Evolutionary conservation across 768 basidiomycete species (phyloP), one percentile per base, ranked within the genome.

Genomic region (Psilocybe azurescens): DNA sequence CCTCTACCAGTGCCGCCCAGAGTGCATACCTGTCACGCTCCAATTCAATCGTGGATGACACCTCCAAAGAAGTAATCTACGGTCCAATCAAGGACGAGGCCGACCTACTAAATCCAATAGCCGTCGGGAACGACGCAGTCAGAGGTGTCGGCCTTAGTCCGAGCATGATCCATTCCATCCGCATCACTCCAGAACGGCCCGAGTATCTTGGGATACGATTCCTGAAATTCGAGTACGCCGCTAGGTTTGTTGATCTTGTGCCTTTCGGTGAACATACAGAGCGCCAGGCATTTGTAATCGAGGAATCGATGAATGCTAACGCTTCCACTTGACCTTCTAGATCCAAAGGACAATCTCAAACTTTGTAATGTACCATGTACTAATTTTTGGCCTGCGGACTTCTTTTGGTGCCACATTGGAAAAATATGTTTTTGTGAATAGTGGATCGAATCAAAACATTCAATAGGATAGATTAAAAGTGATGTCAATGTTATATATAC

Each of bases 211-310:
- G 16, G 2, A 53, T 62, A 6, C 46, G 32, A 11, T 65, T 65
- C 49, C 53, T 29, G 24, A 62, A 62, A 46, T 6, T 28, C 13
- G 65, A 65, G 14, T 38, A 59, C 33, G 65, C 65, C 8, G 9
- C 24, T 0, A 59, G 44, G 32, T 65, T 65, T 30, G 55, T 65
- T 10, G 55, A 65, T 16, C 61, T 59, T 7, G 58, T 62, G 3
- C 20, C 36, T 3, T 16, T 41, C 2, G 65, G 61, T 20, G 55
- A 58, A 3, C 41, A 62, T 38, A 29, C 47, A 3, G 46, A 51
- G 3, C 59, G 65, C 14, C 32, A 18, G 14, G 61, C 65, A 16
- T 56, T 30, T 14, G 28, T 61, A 4, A 13, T 18, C n/a, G 41
- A 44, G 4, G 14, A 2, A 36, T 7, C 33, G 33, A 10, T 36